Conservation (phyloP, 768 basidiomycete genomes). For the Pisolithus marmoratus region DNA sequence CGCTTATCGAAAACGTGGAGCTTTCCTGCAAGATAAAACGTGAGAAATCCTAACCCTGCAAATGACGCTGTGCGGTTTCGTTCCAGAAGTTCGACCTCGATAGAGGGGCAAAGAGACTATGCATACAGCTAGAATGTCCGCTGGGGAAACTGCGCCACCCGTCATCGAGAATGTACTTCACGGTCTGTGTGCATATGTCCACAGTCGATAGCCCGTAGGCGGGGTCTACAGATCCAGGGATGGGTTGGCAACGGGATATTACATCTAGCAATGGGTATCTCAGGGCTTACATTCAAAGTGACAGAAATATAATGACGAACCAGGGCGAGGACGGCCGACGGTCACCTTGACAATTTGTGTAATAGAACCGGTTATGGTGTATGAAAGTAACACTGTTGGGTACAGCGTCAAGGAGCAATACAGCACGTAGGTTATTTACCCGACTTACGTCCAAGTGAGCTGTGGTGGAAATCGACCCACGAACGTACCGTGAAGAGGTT, state of each 20-base stretch:
- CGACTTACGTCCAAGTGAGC: slow-evolving; percentile 30
- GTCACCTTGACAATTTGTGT: slow-evolving; percentile 81
- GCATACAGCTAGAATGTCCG: slow-evolving; percentile 82
- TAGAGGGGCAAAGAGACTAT: not conserved
- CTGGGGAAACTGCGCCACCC: slow-evolving; percentile 92
- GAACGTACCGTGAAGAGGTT: slow-evolving; percentile 68
- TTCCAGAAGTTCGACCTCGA: not conserved
- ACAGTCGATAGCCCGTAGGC: slow-evolving; percentile 63
- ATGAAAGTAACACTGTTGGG: slow-evolving; percentile 57
- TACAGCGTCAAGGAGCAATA: not conserved
- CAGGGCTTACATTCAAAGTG: not conserved
- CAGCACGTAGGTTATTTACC: not conserved
- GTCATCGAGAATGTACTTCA: slow-evolving; percentile 53
- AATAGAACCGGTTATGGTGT: slow-evolving; percentile 66
- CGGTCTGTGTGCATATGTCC: slow-evolving; percentile 72
- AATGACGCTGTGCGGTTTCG: slow-evolving; percentile 60
- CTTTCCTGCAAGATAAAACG: slow-evolving; percentile 88
- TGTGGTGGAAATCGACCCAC: slow-evolving; percentile 86
- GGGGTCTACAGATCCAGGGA: slow-evolving; percentile 56
- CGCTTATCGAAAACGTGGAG: slow-evolving; percentile 79
- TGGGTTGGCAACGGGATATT: slow-evolving; percentile 53
- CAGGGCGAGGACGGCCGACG: slow-evolving; percentile 87
- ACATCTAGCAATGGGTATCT: slow-evolving; percentile 11
- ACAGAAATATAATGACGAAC: slow-evolving; percentile 27
- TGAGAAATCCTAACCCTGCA: slow-evolving; percentile 85